These are phyloP conservation scores for Zancudomyces culisetae DNA, from an alignment of 371 early-diverging fungal species.

Conservation along the genomic window DNA sequence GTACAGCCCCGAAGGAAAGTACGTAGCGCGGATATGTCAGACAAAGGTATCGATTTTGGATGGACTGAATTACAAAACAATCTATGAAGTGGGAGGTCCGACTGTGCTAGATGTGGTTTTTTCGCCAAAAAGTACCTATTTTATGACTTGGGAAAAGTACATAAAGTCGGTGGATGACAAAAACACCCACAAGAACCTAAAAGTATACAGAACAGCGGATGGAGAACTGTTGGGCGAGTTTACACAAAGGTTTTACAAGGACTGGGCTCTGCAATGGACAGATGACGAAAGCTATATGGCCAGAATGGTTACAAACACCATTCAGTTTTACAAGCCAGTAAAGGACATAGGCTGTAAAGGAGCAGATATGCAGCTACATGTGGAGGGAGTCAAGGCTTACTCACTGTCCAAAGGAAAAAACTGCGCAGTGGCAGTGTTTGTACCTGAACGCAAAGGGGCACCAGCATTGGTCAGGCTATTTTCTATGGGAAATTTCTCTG, in stretches of 20 bases:
- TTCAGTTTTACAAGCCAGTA: conserved; percentile 70
- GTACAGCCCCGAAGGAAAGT: conserved; percentile 66
- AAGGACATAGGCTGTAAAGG: conserved; percentile 34
- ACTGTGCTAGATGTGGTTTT: conserved; percentile 69
- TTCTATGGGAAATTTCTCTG: conserved; percentile 47
- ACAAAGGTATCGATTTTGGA: conserved; percentile 51
- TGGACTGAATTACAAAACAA: conserved; percentile 33
- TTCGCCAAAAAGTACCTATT: conserved; percentile 72
- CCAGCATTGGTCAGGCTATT: conserved; percentile 69
- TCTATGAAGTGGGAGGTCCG: conserved; percentile 41
- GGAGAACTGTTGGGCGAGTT: conserved; percentile 51
- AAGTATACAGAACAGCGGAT: conserved; percentile 55
- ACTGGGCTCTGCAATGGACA: conserved; percentile 84
- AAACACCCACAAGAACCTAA: conserved; percentile 45
- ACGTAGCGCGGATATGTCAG: conserved; percentile 52
- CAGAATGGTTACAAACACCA: conserved; percentile 64
- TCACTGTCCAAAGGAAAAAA: conserved; percentile 75
- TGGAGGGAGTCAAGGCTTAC: conserved; percentile 62
- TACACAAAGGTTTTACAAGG: conserved; percentile 55
- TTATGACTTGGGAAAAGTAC: conserved; percentile 67
- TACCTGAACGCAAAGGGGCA: conserved; percentile 35
- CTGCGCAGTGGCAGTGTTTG: conserved; percentile 70
- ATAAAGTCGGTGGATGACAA: conserved; percentile 51
- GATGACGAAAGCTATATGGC: conserved; percentile 75
- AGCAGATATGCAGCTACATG: conserved; percentile 34